Conservation (phyloP, 495 filamentous ascomycete species). For the Podospora pseudopauciseta region DNA sequence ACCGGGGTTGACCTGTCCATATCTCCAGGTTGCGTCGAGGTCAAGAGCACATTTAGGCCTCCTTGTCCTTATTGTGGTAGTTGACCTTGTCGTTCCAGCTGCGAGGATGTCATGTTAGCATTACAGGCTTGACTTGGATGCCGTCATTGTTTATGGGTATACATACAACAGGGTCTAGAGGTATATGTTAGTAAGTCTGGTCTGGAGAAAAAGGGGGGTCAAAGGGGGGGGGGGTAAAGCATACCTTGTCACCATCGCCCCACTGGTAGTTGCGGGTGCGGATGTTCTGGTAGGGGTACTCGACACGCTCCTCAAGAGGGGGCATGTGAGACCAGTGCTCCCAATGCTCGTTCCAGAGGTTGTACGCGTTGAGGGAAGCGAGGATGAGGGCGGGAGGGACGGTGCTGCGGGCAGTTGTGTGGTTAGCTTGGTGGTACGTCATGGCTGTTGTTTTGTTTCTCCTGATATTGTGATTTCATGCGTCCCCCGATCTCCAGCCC, state of each 20-base stretch:
- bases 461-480: not conserved
- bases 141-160: not conserved
- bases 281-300: constrained; percentile 95
- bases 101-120: constrained; percentile 14
- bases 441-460: constrained; percentile 10
- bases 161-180: constrained; percentile 45
- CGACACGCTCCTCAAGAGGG: constrained; percentile 77
- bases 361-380: constrained; percentile 74
- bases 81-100: constrained; percentile 96
- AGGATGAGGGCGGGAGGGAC: constrained; percentile 67
- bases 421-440: constrained; percentile 12
- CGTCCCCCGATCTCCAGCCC: not conserved
- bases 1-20: not conserved
- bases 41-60: constrained; percentile 40
- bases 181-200: not conserved
- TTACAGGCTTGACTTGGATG: not conserved
- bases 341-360: constrained; percentile 92
- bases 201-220: not conserved
- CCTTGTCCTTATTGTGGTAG: constrained; percentile 91
- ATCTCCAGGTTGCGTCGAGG: not conserved
- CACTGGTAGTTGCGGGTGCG: constrained; percentile 84
- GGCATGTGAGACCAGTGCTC: constrained; percentile 86
- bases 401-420: constrained; percentile 46
- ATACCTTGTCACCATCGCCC: constrained; percentile 90
- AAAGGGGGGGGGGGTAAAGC: constrained; percentile 46